Evolutionary conservation across 1,284 basidiomycete species (phyloP), one percentile per base, ranked within the genome.

Genomic region (Melampsora americana): DNA sequence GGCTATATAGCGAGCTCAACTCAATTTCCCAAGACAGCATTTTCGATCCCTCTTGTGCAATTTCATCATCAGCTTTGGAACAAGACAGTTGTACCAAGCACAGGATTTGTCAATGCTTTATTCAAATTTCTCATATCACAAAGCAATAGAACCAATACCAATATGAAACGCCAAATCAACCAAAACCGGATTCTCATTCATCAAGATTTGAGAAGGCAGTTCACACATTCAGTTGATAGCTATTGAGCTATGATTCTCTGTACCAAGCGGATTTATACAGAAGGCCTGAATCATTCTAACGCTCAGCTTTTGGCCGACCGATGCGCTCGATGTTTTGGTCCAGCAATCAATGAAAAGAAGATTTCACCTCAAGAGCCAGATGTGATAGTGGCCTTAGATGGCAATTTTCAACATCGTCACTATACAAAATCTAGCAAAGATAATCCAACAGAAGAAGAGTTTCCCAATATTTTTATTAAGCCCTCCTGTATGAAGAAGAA

Each of bases 51-150:
- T 5, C 59, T 71, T 3, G 28, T 71, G 4, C 69, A 71, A 48
- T 71, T 35, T 11, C 69, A 71, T 28, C 60, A 71, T 32, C 7
- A 23, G 12, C 44, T 71, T 18, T 71, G 42, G 60, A 50, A 69
- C 39, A 59, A 46, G n/a, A 35, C 32, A 12, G 5, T 35, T 1
- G 18, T 69, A 56, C 42, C 68, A n/a, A 23, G 1, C 1, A 42
- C 26, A 14, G 35, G 53, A 3, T 69, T 69, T n/a, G 60, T 69
- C 30, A 14, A 53, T 16, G 28, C 53, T 14, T 14, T 59, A 16
- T 39, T 35, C 14, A 23, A 14, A 0, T 69, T 39, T 44, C 7
- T 66, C 44, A 2, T 2, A 6, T 11, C 65, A 26, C 28, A 28
- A 46, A 4, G 9, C 48, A 28, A 66, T 42, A 2, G n/a, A n/a